Base-by-base conservation (phyloP, 306 rosid species). In the Arachis hypogaea region DNA sequence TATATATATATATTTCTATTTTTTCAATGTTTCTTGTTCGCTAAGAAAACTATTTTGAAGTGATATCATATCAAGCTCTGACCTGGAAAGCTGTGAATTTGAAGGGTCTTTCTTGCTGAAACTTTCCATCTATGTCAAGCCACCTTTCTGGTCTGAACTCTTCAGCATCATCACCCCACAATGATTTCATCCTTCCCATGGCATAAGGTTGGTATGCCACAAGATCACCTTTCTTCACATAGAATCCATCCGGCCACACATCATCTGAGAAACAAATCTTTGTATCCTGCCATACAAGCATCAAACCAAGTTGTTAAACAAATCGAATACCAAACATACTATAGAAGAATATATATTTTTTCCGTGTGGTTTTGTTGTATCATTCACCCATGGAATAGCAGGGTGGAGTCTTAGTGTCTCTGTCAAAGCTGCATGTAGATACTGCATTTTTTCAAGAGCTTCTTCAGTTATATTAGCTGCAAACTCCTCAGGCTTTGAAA, bases 91-190 rank as follows among this genome's bases (percentile, higher is more conserved):
- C 51, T 46, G 51, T 8, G 51, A 46, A 46, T 46, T 46, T 46
- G 59, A 83, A 86, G 55, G 87, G 70, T 63, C 83, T 83, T 58
- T 83, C 81, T 7, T 80, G 80, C 50, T 61, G 79, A 73, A 83
- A 80, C 18, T 51, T 59, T 58, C 85, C 85, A 11, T 71, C 49
- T 38, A 68, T 38, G 50, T 83, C 70, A 9, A 80, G 79, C 83
- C 83, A 85, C 72, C 89, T 82, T 51, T 85, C 86, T 57, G 89
- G 89, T 71, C 22, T 58, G 65, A 77, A 85, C 12, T 61, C 43
- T 41, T 82, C 85, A 9, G 86, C 86, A 66, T 85, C 81, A 14
- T 80, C 79, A 44, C 89, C 89, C 89, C 86, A 46, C 18, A 46
- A 46, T 46, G 51, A 46, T 46, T 46, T 46, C 92, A 89, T 85